A percentile compares a stretch with the other conserved stretches of the same genome.
Conservation (phyloP, 768 basidiomycete species). For the Kwoniella sp. region DNA sequence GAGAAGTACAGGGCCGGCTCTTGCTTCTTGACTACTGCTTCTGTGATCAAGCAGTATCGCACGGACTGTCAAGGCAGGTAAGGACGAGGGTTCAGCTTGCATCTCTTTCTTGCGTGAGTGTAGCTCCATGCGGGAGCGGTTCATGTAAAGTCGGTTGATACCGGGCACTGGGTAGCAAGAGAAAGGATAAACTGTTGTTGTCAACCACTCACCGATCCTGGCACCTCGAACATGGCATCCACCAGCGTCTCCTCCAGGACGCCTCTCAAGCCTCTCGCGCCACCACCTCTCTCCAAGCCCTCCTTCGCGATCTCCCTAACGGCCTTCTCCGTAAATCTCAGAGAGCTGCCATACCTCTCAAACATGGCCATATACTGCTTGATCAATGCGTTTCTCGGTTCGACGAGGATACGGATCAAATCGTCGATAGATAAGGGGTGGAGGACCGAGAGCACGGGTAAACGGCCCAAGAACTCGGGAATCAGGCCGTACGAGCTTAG, state of each 20-base stretch:
- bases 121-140: no score
- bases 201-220: slow-evolving; percentile 46
- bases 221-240: slow-evolving; percentile 76
- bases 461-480: slow-evolving; percentile 88
- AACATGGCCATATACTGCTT: slow-evolving; percentile 87
- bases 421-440: slow-evolving; percentile 76
- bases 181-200: neutral
- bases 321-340: slow-evolving; percentile 80
- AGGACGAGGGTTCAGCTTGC: neutral
- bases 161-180: no score
- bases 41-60: slow-evolving; percentile 78
- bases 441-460: slow-evolving; percentile 89
- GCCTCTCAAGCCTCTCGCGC: slow-evolving; percentile 83
- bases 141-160: no score
- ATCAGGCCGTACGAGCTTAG: slow-evolving; percentile 90
- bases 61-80: slow-evolving; percentile 64
- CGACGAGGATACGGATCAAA: slow-evolving; percentile 84
- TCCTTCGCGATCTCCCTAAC: slow-evolving; percentile 78
- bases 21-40: slow-evolving; percentile 68
- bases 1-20: slow-evolving; percentile 74
- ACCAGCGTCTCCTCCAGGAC: slow-evolving; percentile 84
- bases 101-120: no score
- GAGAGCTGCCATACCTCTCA: slow-evolving; percentile 78
- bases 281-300: slow-evolving; percentile 80
- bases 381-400: slow-evolving; percentile 86